Evolutionary conservation across 345 rosid genomes (phyloP).

Genomic region (Sonneratia alba): DNA sequence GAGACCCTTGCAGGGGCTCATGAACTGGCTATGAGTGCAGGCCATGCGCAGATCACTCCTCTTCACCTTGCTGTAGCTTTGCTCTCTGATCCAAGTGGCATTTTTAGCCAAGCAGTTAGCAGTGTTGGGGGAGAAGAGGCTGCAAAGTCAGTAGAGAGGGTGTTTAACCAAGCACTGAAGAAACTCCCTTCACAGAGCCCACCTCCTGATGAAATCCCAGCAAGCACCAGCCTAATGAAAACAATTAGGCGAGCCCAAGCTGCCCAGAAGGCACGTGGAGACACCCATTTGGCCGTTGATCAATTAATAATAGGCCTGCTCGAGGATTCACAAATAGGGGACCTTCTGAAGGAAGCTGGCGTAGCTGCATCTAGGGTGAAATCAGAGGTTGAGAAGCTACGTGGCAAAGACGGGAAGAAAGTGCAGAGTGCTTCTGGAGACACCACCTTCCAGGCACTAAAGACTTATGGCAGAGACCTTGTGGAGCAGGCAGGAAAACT

Average conservation of each 20-base stretch:
- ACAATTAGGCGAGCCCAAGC: conserved; percentile 70
- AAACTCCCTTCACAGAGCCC: conserved; percentile 79
- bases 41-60: conserved; percentile 84
- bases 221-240: conserved; percentile 60
- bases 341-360: conserved; percentile 63
- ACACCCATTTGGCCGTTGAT: conserved; percentile 73
- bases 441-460: conserved; percentile 63
- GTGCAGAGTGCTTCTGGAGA: conserved; percentile 90
- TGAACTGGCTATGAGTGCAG: conserved; percentile 46
- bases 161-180: conserved; percentile 57
- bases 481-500: conserved; percentile 93
- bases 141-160: conserved; percentile 51
- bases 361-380: conserved; percentile 40
- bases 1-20: conserved; percentile 64
- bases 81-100: conserved; percentile 58
- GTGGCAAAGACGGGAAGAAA: conserved; percentile 80
- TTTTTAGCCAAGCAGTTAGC: conserved; percentile 54
- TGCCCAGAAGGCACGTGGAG: conserved; percentile 50
- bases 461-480: conserved; percentile 84
- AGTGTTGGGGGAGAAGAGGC: conserved; percentile 53
- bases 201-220: conserved; percentile 65
- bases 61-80: conserved; percentile 65
- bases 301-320: conserved; percentile 66
- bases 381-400: conserved; percentile 74
- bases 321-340: conserved; percentile 76